A percentile compares a stretch with the other conserved stretches of the same genome.
Conservation (phyloP, 768 basidiomycete species). For the Chlorophyllum brunneum region DNA sequence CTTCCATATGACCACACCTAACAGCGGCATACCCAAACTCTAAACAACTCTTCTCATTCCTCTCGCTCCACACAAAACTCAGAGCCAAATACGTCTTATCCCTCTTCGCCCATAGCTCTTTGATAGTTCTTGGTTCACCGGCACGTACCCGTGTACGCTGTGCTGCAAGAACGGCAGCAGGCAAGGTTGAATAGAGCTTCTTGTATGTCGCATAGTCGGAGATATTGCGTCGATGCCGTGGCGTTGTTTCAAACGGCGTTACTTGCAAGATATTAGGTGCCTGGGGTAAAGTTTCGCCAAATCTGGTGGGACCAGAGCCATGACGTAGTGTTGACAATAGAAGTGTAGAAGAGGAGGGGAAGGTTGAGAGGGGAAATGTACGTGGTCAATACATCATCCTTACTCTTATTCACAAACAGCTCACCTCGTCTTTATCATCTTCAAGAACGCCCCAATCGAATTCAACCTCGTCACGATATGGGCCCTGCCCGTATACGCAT, state of each 20-base stretch:
- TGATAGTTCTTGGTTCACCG: slow-evolving; percentile 64
- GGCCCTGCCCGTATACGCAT: slow-evolving; percentile 63
- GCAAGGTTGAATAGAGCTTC: slow-evolving; percentile 66
- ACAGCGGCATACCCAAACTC: slow-evolving; percentile 86
- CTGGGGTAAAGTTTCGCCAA: slow-evolving; percentile 70
- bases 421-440: slow-evolving; percentile 82
- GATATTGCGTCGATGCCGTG: slow-evolving; percentile 68
- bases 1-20: slow-evolving; percentile 65
- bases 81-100: slow-evolving; percentile 77
- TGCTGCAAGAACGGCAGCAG: slow-evolving; percentile 63
- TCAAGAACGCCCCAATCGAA: slow-evolving; percentile 70
- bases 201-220: slow-evolving; percentile 65
- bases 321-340: not conserved
- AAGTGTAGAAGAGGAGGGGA: not conserved
- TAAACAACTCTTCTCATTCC: slow-evolving; percentile 60
- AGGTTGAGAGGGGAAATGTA: slow-evolving; percentile 9
- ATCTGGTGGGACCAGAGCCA: slow-evolving; percentile 35
- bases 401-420: not conserved
- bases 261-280: slow-evolving; percentile 71
- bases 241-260: slow-evolving; percentile 62
- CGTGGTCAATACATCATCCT: not conserved
- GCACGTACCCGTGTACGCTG: slow-evolving; percentile 59
- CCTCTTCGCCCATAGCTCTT: slow-evolving; percentile 60
- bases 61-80: slow-evolving; percentile 74
- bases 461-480: slow-evolving; percentile 78